phyloP scores from a whole-genome alignment of 345 rosid genomes.

The Melaleuca alternifolia region DNA sequence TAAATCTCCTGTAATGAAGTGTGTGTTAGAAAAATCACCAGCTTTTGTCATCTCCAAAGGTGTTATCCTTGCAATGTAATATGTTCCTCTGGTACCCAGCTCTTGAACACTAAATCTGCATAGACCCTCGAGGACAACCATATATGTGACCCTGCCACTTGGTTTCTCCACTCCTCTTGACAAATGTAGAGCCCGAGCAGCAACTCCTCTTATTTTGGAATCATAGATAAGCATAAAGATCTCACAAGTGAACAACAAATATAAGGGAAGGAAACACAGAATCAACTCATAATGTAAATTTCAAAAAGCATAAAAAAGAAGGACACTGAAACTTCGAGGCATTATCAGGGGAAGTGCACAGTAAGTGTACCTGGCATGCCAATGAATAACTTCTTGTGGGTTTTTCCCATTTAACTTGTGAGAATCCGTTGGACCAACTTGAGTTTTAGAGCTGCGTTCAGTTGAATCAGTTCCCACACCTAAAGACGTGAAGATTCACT shows the following conservation, averaged over 20 bases:
- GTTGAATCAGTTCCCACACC: conserved; percentile 63
- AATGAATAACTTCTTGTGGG: conserved; percentile 70
- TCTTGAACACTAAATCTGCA: conserved; percentile 94
- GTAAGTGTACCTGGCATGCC: conserved; percentile 73
- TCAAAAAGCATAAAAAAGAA: not conserved
- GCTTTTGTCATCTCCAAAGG: conserved; percentile 84
- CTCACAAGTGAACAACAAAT: not conserved
- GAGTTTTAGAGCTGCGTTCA: conserved; percentile 49
- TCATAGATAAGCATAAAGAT: not conserved
- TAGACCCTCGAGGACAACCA: conserved; percentile 95
- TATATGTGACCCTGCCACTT: conserved; percentile 96
- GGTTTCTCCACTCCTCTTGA: conserved; percentile 99
- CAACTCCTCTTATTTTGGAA: conserved; percentile 65
- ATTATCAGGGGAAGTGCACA: not conserved
- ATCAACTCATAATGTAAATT: not conserved
- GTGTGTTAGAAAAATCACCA: conserved; percentile 24
- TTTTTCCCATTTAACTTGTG: conserved; percentile 72
- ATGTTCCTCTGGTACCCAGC: conserved; percentile 81
- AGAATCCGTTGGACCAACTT: conserved; percentile 51
- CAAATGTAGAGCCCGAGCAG: conserved; percentile 95
- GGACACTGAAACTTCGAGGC: not conserved
- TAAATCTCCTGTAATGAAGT: not conserved
- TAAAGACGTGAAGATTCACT: conserved; percentile 1
- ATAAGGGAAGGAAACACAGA: not conserved
- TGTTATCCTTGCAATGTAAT: conserved; percentile 79